Evolutionary conservation across 225 moss, liverwort and hornwort genomes (phyloP).

Genomic region (Bryum argenteum): DNA sequence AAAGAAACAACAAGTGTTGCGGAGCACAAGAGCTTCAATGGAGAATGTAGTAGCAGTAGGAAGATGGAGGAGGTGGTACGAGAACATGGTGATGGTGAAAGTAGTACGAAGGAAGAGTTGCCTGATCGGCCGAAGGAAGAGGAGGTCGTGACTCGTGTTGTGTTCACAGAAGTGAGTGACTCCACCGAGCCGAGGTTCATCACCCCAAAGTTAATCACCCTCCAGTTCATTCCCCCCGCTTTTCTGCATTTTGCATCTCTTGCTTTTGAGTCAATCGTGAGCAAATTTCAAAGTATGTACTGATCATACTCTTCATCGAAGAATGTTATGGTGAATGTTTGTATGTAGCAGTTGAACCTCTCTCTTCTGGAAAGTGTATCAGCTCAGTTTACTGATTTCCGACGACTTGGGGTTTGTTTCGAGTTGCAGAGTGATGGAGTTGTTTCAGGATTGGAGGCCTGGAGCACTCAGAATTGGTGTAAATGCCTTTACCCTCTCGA

Average conservation of each 20-base stretch:
- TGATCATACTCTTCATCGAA: no score
- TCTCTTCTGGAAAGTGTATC: no score
- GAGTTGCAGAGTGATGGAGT: slow-evolving; percentile 32
- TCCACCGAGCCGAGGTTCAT: slow-evolving; percentile 52
- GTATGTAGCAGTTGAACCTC: no score
- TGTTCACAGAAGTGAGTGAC: slow-evolving; percentile 43
- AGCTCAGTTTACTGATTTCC: no score
- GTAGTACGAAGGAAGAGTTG: not conserved
- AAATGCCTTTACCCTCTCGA: slow-evolving; percentile 21
- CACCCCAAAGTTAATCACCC: slow-evolving; percentile 51
- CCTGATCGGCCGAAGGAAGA: not conserved
- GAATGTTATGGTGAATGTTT: no score
- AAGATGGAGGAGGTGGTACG: slow-evolving; percentile 6
- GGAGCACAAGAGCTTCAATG: slow-evolving; percentile 3
- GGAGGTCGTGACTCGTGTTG: slow-evolving; percentile 21
- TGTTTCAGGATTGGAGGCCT: slow-evolving; percentile 52
- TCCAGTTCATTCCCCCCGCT: slow-evolving; percentile 29
- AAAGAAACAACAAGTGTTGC: not conserved
- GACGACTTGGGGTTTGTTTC: slow-evolving; percentile 16
- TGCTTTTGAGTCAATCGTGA: no score
- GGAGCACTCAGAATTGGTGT: slow-evolving; percentile 41
- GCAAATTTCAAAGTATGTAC: no score
- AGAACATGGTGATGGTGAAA: slow-evolving; percentile 18
- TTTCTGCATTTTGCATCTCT: slow-evolving; percentile 17
- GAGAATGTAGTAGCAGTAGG: slow-evolving; percentile 10